Evolutionary conservation across 495 filamentous ascomycete species (phyloP).

Genomic region (Recurvomyces mirabilis): DNA sequence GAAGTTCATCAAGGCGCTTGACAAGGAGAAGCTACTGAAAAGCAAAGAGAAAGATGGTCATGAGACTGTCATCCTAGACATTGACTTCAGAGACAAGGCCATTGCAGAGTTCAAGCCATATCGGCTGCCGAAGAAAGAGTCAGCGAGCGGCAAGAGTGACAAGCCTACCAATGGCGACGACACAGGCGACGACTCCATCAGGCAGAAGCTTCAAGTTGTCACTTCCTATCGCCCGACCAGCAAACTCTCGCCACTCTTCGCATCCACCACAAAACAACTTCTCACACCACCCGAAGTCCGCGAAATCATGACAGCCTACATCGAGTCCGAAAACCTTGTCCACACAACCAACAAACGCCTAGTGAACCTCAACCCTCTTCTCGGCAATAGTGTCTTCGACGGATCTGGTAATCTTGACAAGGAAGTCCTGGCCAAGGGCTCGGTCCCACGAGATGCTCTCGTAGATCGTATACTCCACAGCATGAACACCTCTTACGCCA

Average conservation of each 20-base stretch:
- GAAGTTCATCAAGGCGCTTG: conserved; percentile 62
- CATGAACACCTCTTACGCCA: conserved; percentile 43
- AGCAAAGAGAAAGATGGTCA: conserved; percentile 56
- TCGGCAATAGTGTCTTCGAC: conserved; percentile 51
- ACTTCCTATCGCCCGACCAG: conserved; percentile 44
- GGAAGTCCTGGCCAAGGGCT: conserved; percentile 46
- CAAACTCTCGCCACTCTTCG: conserved; percentile 46
- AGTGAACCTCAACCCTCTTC: conserved; percentile 50
- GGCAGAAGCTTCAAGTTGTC: conserved; percentile 46
- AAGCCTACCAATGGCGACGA: conserved; percentile 33
- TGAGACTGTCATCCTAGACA: conserved; percentile 55
- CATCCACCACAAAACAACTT: conserved; percentile 37
- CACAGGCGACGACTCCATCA: conserved; percentile 40
- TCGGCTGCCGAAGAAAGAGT: conserved; percentile 46
- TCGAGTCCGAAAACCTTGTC: conserved; percentile 39
- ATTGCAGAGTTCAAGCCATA: conserved; percentile 52
- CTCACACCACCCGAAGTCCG: conserved; percentile 45
- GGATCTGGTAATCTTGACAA: conserved; percentile 39
- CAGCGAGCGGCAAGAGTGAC: conserved; percentile 31
- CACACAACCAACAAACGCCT: conserved; percentile 51
- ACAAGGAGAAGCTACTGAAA: conserved; percentile 52
- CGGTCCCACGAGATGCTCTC: conserved; percentile 51
- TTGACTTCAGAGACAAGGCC: conserved; percentile 50
- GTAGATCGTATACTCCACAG: conserved; percentile 47
- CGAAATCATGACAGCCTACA: conserved; percentile 40